Conservation (phyloP, 1,284 basidiomycete species). For the Boletus sp. region DNA sequence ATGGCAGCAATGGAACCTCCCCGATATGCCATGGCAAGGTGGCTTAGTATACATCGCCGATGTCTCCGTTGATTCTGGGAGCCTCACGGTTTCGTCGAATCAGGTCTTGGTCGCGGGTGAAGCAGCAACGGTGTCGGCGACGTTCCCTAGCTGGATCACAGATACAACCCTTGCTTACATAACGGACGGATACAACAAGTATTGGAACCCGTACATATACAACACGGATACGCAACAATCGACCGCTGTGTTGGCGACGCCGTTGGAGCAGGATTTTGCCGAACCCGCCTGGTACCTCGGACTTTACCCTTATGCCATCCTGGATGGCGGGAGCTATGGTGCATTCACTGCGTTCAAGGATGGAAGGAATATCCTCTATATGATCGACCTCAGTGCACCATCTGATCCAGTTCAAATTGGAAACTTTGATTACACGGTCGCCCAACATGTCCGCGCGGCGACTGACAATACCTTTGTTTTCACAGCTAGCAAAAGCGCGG, state of each 20-base stretch:
- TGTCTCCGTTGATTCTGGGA: slow-evolving; percentile 21
- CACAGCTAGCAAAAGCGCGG: slow-evolving; percentile 5
- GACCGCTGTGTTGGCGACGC: slow-evolving; percentile 43
- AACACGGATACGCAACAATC: slow-evolving; percentile 32
- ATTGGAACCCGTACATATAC: slow-evolving; percentile 67
- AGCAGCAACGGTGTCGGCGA: neutral
- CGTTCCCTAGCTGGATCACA: slow-evolving; percentile 53
- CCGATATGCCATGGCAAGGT: slow-evolving; percentile 84
- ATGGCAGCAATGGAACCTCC: slow-evolving; percentile 74
- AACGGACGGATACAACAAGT: slow-evolving; percentile 63
- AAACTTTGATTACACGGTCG: slow-evolving; percentile 48
- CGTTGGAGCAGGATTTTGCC: slow-evolving; percentile 53
- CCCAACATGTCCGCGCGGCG: slow-evolving; percentile 47
- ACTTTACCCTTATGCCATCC: slow-evolving; percentile 51
- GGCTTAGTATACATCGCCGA: slow-evolving; percentile 59
- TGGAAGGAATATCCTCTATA: slow-evolving; percentile 53
- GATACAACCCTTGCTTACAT: slow-evolving; percentile 62
- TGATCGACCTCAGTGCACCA: slow-evolving; percentile 45
- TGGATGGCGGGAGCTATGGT: slow-evolving; percentile 43
- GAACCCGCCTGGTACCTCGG: slow-evolving; percentile 58
- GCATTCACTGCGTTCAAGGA: slow-evolving; percentile 51
- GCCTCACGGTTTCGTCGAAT: neutral
- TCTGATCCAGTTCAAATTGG: slow-evolving; percentile 30
- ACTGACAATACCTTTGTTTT: slow-evolving; percentile 29
- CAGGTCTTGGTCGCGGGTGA: slow-evolving; percentile 36